These are phyloP conservation scores for Pistacia atlantica DNA, from an alignment of 345 rosid species.

Conservation along the genomic window DNA sequence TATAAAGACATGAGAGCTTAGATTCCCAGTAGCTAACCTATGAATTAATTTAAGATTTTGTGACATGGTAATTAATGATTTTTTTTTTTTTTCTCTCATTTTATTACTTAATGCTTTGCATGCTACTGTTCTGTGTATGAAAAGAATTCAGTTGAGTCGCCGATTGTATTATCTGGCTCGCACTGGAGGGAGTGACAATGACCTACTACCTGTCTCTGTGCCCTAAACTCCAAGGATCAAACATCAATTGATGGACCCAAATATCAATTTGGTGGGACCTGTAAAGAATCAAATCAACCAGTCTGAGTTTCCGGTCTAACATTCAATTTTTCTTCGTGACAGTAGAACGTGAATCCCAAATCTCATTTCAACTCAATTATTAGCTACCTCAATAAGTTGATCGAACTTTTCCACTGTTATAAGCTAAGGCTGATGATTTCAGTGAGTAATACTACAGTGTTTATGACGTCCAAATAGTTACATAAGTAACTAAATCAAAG, in stretches of 20 bases:
- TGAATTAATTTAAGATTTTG: constrained; percentile 2
- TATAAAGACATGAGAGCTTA: constrained; percentile 29
- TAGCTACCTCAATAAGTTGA: too few relatives aligned
- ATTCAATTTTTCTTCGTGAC: background rate
- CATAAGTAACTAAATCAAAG: too few relatives aligned
- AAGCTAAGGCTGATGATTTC: too few relatives aligned
- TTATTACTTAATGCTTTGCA: constrained; percentile 23
- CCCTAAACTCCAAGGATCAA: background rate
- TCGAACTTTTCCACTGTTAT: too few relatives aligned
- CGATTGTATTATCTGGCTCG: constrained; percentile 31
- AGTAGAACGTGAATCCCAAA: background rate
- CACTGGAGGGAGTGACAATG: constrained; percentile 23
- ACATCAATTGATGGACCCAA: constrained; percentile 5
- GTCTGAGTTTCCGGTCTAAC: background rate
- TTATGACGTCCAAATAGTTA: too few relatives aligned
- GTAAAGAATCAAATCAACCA: background rate
- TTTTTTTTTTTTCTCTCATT: background rate
- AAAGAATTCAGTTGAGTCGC: constrained; percentile 2
- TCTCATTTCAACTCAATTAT: too few relatives aligned
- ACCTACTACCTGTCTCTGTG: constrained; percentile 19
- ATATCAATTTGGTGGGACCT: background rate
- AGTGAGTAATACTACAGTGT: too few relatives aligned
- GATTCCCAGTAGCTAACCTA: constrained; percentile 21
- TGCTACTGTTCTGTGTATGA: constrained; percentile 15
- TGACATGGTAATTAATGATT: too few relatives aligned